These are phyloP conservation scores for Cercospora sp. DNA, from an alignment of 2,329 filamentous ascomycete species.

Conservation along the genomic window DNA sequence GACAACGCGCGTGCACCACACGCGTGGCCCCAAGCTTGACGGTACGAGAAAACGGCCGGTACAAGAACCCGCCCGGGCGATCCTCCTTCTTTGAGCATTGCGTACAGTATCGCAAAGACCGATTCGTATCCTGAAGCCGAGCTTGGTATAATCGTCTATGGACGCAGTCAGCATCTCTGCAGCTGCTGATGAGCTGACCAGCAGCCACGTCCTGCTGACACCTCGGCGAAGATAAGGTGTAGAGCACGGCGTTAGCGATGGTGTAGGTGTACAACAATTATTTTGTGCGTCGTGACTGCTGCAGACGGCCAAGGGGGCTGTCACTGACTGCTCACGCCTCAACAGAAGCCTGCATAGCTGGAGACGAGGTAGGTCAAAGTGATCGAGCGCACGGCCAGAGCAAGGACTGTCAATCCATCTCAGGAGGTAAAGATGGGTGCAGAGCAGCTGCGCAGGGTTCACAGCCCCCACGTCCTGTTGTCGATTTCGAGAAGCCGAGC, in stretches of 20 bases:
- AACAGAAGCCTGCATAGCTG: no score
- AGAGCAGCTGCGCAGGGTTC: no score
- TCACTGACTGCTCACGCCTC: no score
- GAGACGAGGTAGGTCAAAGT: no score
- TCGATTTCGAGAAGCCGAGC: no score
- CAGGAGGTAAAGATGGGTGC: no score
- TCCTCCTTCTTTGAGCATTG: background rate
- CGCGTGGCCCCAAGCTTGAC: background rate
- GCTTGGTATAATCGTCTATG: background rate
- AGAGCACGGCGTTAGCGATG: constrained; percentile 5
- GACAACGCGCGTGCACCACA: background rate
- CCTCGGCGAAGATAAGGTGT: background rate
- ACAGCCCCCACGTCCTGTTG: no score
- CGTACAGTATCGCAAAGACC: background rate
- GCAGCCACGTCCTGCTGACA: background rate
- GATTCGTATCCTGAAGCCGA: background rate
- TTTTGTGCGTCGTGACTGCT: background rate
- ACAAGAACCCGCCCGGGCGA: background rate
- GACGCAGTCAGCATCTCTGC: background rate
- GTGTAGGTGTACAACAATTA: constrained; percentile 9
- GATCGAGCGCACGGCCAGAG: no score
- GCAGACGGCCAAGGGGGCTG: background rate
- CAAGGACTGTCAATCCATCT: no score
- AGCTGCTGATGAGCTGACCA: background rate
- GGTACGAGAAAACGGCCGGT: background rate